phyloP scores from a whole-genome alignment of 768 basidiomycete genomes.

The Auriscalpium microsporum region DNA sequence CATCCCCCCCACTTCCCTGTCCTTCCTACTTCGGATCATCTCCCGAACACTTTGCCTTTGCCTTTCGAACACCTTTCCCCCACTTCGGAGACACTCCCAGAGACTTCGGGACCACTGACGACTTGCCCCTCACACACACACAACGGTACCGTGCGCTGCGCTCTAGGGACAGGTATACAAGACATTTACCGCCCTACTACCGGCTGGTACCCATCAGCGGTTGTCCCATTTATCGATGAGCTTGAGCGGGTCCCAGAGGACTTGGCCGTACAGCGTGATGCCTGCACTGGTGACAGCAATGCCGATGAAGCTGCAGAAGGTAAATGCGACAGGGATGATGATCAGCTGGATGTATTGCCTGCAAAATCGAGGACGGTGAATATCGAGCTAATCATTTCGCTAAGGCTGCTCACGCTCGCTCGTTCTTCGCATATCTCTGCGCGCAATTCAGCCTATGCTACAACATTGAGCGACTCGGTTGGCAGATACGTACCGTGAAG shows the following conservation, averaged over 20 bases:
- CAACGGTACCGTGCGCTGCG: too few relatives aligned
- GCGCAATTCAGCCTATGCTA: background rate
- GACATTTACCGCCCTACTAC: too few relatives aligned
- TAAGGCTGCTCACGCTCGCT: conserved; percentile 40
- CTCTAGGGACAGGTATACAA: too few relatives aligned
- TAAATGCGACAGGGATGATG: conserved; percentile 73
- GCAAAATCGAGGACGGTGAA: background rate
- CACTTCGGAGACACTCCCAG: too few relatives aligned
- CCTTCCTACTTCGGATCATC: too few relatives aligned
- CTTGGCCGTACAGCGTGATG: conserved; percentile 55
- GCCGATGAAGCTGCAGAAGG: conserved; percentile 68
- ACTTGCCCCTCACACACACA: too few relatives aligned
- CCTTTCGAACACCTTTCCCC: too few relatives aligned
- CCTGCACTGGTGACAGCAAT: conserved; percentile 77
- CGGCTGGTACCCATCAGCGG: too few relatives aligned
- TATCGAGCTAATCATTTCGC: background rate
- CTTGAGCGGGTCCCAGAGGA: conserved; percentile 65
- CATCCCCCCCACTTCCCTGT: too few relatives aligned
- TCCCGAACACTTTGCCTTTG: too few relatives aligned
- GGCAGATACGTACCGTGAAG: conserved; percentile 45
- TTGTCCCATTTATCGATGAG: conserved; percentile 81
- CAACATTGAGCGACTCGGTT: background rate
- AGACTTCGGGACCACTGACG: too few relatives aligned
- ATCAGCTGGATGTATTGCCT: conserved; percentile 69
- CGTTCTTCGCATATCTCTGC: conserved; percentile 65